phyloP scores from a whole-genome alignment of 495 filamentous ascomycete species.

The Penicillium bialowiezense region DNA sequence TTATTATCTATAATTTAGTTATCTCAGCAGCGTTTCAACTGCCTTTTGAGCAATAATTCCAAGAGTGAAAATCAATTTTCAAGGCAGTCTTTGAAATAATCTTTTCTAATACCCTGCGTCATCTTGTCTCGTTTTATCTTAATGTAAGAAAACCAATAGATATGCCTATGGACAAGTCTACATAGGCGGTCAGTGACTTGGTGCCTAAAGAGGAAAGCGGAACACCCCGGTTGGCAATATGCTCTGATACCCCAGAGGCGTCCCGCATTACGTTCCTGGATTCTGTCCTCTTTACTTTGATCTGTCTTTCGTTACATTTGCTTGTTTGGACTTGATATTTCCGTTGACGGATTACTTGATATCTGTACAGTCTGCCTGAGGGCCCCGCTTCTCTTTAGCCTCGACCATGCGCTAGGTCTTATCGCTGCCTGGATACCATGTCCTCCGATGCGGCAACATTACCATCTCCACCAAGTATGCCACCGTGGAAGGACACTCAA shows the following conservation, averaged over 20 bases:
- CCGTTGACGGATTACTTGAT: background rate
- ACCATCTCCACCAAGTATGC: constrained; percentile 37
- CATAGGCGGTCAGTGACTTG: no score
- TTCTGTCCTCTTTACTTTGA: constrained; percentile 9
- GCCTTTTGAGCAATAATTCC: no score
- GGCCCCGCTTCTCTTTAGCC: background rate
- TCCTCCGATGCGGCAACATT: constrained; percentile 44
- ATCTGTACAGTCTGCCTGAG: background rate
- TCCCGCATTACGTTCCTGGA: constrained; percentile 21
- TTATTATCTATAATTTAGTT: no score
- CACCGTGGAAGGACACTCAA: constrained; percentile 33
- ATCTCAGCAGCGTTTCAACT: no score
- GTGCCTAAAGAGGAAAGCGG: no score
- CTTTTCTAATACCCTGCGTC: no score
- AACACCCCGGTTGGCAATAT: no score
- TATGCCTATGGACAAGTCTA: no score
- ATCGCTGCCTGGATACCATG: constrained; percentile 32
- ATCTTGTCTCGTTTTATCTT: no score
- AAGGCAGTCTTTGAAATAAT: no score
- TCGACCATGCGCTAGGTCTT: constrained; percentile 28
- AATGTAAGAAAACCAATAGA: no score
- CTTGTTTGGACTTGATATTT: constrained; percentile 4
- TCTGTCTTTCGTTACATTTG: constrained; percentile 10
- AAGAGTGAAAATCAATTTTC: no score
- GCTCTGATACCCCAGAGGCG: constrained; percentile 19